Evolutionary conservation across 192 early-diverging fungal species (phyloP).

Genomic region (Oehlia diaphana): DNA sequence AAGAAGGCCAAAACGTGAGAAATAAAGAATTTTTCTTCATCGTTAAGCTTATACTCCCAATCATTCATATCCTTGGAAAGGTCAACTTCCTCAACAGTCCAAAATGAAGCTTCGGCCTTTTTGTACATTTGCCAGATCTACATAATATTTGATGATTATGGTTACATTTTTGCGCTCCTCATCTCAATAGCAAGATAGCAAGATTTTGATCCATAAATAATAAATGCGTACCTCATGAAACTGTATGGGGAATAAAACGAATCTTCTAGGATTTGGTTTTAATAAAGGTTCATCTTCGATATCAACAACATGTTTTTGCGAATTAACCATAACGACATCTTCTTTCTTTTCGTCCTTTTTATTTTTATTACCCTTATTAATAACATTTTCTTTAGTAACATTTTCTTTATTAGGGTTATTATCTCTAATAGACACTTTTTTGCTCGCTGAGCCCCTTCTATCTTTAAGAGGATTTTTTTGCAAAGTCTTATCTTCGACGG

Average conservation of each 20-base stretch:
- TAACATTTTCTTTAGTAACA: background rate
- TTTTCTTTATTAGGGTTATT: background rate
- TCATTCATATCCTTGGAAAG: constrained; percentile 87
- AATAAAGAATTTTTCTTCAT: constrained; percentile 90
- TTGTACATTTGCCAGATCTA: constrained; percentile 97
- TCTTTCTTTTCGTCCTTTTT: background rate
- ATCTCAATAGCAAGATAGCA: background rate
- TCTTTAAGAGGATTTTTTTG: too few species aligned
- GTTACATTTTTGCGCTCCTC: background rate
- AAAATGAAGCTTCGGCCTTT: constrained; percentile 96
- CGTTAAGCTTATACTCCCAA: constrained; percentile 84
- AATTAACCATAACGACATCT: background rate
- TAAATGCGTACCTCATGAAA: constrained; percentile 68
- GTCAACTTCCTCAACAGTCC: constrained; percentile 96
- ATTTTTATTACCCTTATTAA: background rate
- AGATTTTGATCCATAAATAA: background rate
- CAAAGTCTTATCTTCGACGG: too few species aligned
- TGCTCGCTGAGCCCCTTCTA: too few species aligned
- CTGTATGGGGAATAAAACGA: constrained; percentile 92
- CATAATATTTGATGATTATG: background rate
- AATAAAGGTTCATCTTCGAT: constrained; percentile 41
- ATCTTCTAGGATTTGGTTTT: constrained; percentile 72
- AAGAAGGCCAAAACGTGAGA: constrained; percentile 94
- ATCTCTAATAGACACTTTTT: too few species aligned
- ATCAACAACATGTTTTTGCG: background rate